Evolutionary conservation across 345 rosid species (phyloP).

Genomic region (Mallotus nudiflorus): DNA sequence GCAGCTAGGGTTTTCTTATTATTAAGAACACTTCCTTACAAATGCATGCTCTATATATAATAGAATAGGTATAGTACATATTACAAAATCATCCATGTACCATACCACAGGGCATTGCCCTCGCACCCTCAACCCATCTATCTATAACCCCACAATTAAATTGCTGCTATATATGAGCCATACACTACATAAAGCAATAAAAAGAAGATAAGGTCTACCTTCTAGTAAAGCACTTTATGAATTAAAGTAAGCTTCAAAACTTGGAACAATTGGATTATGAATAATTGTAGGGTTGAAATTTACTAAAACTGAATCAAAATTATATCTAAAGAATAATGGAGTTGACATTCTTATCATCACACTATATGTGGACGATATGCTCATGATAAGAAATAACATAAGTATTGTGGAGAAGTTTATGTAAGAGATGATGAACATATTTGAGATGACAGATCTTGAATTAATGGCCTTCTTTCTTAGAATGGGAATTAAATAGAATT

Average conservation of each 20-base stretch:
- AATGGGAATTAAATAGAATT: not conserved
- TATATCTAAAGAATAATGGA: not conserved
- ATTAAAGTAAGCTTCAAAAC: not conserved
- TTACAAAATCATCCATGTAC: no score
- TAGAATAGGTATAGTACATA: no score
- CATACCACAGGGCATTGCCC: no score
- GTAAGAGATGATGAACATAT: not conserved
- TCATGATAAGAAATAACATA: not conserved
- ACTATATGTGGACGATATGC: not conserved
- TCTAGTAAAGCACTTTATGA: not conserved
- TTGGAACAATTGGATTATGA: not conserved
- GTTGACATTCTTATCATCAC: not conserved
- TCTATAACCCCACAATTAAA: no score
- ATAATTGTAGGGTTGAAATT: no score
- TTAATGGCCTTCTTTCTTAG: not conserved
- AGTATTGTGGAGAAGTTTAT: no score
- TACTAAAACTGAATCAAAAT: not conserved
- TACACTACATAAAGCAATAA: not conserved
- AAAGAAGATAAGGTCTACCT: not conserved
- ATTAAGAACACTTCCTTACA: no score
- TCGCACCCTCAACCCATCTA: no score
- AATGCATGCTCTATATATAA: no score
- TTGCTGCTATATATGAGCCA: no score
- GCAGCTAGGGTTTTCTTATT: no score
- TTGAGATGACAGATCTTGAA: not conserved